Percentiles rank a stretch among this genome's conserved stretches.
These are phyloP conservation scores for Marchantia polymorpha DNA, from an alignment of 225 moss, liverwort and hornwort species.

Conservation along the genomic window DNA sequence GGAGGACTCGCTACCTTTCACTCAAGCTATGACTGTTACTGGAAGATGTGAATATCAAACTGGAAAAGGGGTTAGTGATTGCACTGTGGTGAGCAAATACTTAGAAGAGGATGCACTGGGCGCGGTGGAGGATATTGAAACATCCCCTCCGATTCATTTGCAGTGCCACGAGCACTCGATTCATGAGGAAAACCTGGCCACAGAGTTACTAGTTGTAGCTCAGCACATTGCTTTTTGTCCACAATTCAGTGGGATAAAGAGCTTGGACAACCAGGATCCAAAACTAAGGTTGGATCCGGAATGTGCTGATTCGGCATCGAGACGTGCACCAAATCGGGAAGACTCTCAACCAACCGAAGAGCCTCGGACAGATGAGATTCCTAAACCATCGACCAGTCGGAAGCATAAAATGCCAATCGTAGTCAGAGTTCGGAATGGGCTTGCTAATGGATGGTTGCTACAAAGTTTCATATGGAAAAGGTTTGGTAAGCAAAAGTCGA, in stretches of 20 bases:
- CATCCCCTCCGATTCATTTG: neutral
- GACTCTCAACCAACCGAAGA: neutral
- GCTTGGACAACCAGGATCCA: neutral
- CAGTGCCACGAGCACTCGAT: neutral
- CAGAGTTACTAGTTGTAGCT: neutral
- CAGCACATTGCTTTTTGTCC: neutral
- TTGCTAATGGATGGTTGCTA: constrained; percentile 44
- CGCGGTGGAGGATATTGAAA: neutral
- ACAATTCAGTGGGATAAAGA: neutral
- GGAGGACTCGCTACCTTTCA: neutral
- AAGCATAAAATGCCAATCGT: constrained; percentile 42
- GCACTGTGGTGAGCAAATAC: neutral
- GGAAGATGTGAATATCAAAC: constrained; percentile 17
- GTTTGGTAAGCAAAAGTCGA: constrained; percentile 31
- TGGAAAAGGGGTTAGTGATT: constrained; percentile 11
- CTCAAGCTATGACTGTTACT: constrained; percentile 4
- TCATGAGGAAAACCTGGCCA: neutral
- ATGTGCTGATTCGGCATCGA: neutral
- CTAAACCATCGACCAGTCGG: constrained; percentile 19
- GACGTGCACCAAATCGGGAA: neutral
- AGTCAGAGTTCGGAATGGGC: constrained; percentile 38
- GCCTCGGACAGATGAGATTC: constrained; percentile 10
- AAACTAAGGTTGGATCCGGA: neutral
- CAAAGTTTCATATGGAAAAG: constrained; percentile 44
- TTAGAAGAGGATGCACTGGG: neutral